Conservation (phyloP, 495 filamentous ascomycete genomes). For the Opeltia flavorubescens region DNA sequence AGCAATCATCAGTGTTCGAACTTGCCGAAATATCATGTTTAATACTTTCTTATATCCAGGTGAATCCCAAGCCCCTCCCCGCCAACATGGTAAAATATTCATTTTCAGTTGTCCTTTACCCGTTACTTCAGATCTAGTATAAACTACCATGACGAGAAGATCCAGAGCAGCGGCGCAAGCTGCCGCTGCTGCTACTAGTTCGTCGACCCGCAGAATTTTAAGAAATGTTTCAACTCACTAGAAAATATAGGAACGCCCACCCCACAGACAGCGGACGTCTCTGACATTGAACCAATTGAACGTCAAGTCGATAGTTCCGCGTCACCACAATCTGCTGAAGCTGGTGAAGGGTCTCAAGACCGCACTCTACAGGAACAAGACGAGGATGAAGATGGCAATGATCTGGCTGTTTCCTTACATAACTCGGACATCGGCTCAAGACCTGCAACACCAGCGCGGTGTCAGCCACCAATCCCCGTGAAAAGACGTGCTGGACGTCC, state of each 20-base stretch:
- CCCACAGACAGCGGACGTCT: slow-evolving; percentile 28
- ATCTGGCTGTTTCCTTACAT: slow-evolving; percentile 23
- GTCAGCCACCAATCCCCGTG: slow-evolving; percentile 45
- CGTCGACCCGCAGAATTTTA: not conserved
- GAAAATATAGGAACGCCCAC: slow-evolving; percentile 27
- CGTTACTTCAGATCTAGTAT: no score
- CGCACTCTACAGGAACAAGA: slow-evolving; percentile 20
- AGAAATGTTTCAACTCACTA: slow-evolving; percentile 3
- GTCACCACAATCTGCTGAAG: not conserved
- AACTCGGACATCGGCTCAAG: slow-evolving; percentile 27
- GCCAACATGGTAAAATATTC: no score
- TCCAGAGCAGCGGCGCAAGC: slow-evolving; percentile 34
- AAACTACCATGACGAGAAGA: slow-evolving; percentile 36
- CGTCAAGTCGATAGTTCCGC: slow-evolving; percentile 1
- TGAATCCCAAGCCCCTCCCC: no score
- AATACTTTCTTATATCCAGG: no score
- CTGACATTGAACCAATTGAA: slow-evolving; percentile 37
- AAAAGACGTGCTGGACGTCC: slow-evolving; percentile 74
- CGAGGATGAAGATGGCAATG: slow-evolving; percentile 24
- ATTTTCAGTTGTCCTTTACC: no score
- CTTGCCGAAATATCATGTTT: no score
- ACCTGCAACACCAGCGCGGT: slow-evolving; percentile 20
- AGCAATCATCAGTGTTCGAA: no score
- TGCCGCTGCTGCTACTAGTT: slow-evolving; percentile 20
- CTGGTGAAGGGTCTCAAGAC: not conserved